These are phyloP conservation scores for Perkinsus marinus DNA, from an alignment of 169 alveolate species.

Conservation along the genomic window DNA sequence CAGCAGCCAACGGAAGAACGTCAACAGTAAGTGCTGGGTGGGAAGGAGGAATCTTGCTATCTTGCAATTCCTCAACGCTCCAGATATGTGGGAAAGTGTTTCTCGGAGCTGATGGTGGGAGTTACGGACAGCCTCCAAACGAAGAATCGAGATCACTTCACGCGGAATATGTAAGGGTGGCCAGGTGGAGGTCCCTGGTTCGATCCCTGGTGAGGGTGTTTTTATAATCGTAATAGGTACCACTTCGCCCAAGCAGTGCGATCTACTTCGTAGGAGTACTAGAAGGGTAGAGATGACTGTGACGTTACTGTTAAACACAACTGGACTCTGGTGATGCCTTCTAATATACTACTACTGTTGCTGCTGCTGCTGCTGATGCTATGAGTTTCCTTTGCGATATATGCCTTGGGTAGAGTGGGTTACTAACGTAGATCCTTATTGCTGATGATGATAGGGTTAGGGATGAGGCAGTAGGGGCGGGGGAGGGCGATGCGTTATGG, in stretches of 20 bases:
- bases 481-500: too few species aligned
- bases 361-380: too few species aligned
- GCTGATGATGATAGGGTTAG: too few species aligned
- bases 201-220: neutral
- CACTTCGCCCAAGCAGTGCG: neutral
- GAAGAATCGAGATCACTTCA: constrained; percentile 4
- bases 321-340: too few species aligned
- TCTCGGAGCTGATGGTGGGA: constrained; percentile 26
- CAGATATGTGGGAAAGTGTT: constrained; percentile 3
- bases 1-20: neutral
- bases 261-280: neutral
- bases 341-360: too few species aligned
- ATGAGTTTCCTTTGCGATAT: too few species aligned
- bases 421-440: too few species aligned
- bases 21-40: neutral
- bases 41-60: neutral
- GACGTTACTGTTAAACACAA: too few species aligned
- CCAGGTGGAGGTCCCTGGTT: neutral
- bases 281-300: neutral
- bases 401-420: too few species aligned
- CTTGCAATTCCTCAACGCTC: neutral
- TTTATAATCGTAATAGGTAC: neutral
- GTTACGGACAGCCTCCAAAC: constrained; percentile 14
- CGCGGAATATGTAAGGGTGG: neutral
- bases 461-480: too few species aligned